Conservation (phyloP, 495 filamentous ascomycete species). For the Hyaloscypha bicolor region DNA sequence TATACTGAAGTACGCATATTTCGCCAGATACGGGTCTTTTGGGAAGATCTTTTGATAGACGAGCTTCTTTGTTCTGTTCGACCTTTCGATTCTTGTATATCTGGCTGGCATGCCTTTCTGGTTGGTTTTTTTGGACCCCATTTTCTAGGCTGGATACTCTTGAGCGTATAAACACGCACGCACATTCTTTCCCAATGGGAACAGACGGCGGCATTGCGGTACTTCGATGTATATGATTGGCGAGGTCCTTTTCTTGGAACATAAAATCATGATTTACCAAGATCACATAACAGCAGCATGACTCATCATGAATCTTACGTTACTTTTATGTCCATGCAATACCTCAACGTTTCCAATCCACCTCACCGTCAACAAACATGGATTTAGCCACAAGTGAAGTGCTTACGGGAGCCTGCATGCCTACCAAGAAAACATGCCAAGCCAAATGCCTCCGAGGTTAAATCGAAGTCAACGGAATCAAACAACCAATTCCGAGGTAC, state of each 20-base stretch:
- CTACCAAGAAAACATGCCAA: neutral
- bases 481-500: neutral
- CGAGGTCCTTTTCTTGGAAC: too few relatives aligned
- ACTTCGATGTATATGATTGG: too few relatives aligned
- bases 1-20: conserved; percentile 24
- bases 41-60: conserved; percentile 26
- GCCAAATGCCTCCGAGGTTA: neutral
- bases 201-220: too few relatives aligned
- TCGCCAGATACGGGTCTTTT: conserved; percentile 16
- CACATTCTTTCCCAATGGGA: too few relatives aligned
- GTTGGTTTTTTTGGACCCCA: neutral
- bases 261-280: too few relatives aligned
- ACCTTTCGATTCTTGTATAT: conserved; percentile 17
- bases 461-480: neutral
- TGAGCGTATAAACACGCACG: too few relatives aligned
- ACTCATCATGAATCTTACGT: too few relatives aligned
- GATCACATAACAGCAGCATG: too few relatives aligned
- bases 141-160: too few relatives aligned
- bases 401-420: neutral
- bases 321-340: too few relatives aligned
- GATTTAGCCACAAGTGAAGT: neutral
- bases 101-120: neutral
- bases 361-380: neutral
- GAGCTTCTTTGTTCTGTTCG: neutral
- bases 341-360: too few relatives aligned